phyloP scores from a whole-genome alignment of 2,329 filamentous ascomycete genomes.

The Arthrobotrys musiformis region DNA sequence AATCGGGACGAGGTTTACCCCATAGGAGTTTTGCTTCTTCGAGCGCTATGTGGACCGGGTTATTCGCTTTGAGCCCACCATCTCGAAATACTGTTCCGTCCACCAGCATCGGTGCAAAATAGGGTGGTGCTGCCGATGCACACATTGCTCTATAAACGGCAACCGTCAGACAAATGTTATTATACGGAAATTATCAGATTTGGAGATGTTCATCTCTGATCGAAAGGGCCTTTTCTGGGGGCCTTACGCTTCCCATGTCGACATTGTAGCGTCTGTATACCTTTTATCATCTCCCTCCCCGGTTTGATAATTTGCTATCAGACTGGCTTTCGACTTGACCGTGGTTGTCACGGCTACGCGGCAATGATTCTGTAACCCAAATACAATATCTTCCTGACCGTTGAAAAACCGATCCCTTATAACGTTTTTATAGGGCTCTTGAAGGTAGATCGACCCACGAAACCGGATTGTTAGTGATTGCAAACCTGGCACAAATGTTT shows the following conservation, averaged over 20 bases:
- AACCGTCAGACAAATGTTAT: background rate
- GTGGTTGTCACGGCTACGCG: slow-evolving; percentile 17
- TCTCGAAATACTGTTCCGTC: background rate
- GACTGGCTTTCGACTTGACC: background rate
- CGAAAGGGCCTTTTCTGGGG: no score
- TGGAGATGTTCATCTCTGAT: no score
- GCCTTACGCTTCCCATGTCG: background rate
- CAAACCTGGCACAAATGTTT: background rate
- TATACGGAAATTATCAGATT: background rate
- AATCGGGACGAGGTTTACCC: background rate
- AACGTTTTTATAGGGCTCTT: background rate
- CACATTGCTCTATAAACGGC: background rate
- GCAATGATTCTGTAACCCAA: slow-evolving; percentile 10
- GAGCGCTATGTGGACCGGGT: background rate
- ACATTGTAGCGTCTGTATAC: background rate
- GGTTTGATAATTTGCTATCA: slow-evolving; percentile 20
- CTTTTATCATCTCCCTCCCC: slow-evolving; percentile 10
- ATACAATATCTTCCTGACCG: background rate
- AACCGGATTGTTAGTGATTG: background rate
- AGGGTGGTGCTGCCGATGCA: slow-evolving; percentile 6
- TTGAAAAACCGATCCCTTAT: background rate
- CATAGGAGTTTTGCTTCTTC: slow-evolving; percentile 5
- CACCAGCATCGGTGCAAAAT: background rate
- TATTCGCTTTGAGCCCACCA: slow-evolving; percentile 22
- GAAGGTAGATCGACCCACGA: background rate